Base-by-base conservation (phyloP, 2,329 filamentous ascomycete genomes). In the Falciphora oryzae region DNA sequence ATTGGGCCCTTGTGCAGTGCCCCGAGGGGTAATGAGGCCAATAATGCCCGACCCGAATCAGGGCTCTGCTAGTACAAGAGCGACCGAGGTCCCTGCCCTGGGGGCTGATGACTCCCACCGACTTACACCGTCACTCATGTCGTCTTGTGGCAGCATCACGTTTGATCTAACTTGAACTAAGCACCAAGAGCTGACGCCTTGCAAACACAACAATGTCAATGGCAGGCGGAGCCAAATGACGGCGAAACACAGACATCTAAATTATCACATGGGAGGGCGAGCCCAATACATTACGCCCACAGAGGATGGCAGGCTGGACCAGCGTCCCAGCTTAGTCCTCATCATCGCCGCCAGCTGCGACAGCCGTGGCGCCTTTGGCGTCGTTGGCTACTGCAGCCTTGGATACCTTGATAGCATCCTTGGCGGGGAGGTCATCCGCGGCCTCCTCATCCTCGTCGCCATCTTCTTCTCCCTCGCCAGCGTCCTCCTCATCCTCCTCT, bases 401-500 rank as follows among this genome's bases (percentile, higher is more conserved):
- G 31, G 64, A 38, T 6, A 60, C 62, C 63, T 70, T 69, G 63
- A 29, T 50, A 14, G 64, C 59, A 1, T 57, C 63, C 64, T 69
- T 69, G 59, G 58, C 57, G 8, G 66, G 59, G 22, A 63, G 61
- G 35, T 63, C 65, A 22, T 64, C 65, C 3, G 25, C 53, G 14
- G 58, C 65, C 7, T 62, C 67, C 7, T 66, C 65, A 28, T 35
- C 65, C n/a, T 65, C 63, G n/a, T 57, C 66, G 7, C 63, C 64
- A 18, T 53, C 63, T 8, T 66, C 65, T 7, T 53, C 70, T 3
- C 71, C 72, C 2, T 69, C 73, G 4, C 72, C 73, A 6, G 70
- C 74, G 8, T 76, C 74, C 0, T 68, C 74, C 14, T 73, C 75
- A 1, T 67, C 71, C 56, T 70, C 73, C 35, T 68, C 70, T 25